Base-by-base conservation (phyloP, 306 rosid genomes). In the Begonia loranthoides region DNA sequence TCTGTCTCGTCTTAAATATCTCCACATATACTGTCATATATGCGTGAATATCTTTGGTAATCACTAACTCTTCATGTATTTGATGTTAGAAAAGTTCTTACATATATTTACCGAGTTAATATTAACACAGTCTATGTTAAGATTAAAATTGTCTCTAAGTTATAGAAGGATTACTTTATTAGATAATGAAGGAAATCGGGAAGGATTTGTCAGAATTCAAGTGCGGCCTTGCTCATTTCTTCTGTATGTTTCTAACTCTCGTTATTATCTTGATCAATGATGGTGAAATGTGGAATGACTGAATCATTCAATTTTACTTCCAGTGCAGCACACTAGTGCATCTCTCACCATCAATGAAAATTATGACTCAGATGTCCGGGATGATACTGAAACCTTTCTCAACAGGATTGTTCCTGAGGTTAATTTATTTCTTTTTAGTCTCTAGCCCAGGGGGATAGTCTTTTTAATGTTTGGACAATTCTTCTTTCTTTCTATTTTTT, bases 281-380 rank as follows among this genome's bases (percentile, higher is more conserved):
- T 15, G n/a, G 9, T 43, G 13, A 43, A 43, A 43, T 15, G 63
- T 44, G 47, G 36, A 49, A 41, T 47, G 47, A 43, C 41, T 34
- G 22, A 39, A 50, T 60, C 10, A 41, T n/a, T 13, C 51, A 2
- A 39, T 49, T 58, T 64, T 41, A 24, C 55, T 51, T 57, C 28
- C 81, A 90, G 97, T 85, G 79, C 97, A 85, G 59, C 97, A 90
- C 70, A 90, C 95, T 1, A 85, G 97, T 74, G 97, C 95, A 63
- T 85, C 97, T 41, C 97, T 85, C 41, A 90, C 92, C 17, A 85
- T 90, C 74, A 90, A 90, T 43, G 97, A 90, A 71, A 90, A 90
- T 51, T 90, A 90, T 28, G 95, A 90, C 59, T 70, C 92, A 15
- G 94, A 90, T 78, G 97, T 90, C 21, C 84, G 94, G 44, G 64